Conservation (phyloP, 768 basidiomycete species). For the Cystobasidium ongulense region DNA sequence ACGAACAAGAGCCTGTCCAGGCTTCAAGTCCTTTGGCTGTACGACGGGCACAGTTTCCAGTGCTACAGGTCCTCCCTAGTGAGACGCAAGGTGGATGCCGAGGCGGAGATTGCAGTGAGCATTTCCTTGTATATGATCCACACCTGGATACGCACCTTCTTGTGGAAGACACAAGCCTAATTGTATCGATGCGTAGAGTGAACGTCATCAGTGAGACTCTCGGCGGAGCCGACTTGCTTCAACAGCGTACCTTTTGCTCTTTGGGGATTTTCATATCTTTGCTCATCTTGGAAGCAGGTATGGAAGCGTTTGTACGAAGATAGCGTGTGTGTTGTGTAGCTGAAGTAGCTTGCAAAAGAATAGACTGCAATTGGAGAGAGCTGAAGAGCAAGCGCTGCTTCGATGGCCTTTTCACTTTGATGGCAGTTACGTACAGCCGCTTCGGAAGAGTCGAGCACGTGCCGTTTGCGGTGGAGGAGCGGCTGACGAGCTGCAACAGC, state of each 20-base stretch:
- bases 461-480: background rate
- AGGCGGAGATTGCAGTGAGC: background rate
- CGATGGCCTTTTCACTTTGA: background rate
- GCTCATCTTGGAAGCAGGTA: conserved; percentile 4
- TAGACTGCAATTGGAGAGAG: background rate
- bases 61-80: conserved; percentile 32
- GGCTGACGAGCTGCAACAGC: background rate
- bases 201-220: background rate
- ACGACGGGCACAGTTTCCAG: conserved; percentile 36
- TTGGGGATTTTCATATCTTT: conserved; percentile 29
- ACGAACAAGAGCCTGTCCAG: conserved; percentile 36
- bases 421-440: background rate
- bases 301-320: background rate
- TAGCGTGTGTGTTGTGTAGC: background rate
- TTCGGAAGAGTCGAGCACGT: background rate
- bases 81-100: background rate
- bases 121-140: background rate
- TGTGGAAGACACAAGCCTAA: conserved; percentile 31
- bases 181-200: background rate
- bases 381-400: background rate
- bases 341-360: background rate
- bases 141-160: conserved; percentile 15
- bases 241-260: conserved; percentile 22
- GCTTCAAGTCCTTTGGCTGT: conserved; percentile 38
- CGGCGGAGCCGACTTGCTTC: background rate